Conservation (phyloP, 2,329 filamentous ascomycete species). For the Venturia nashicola region DNA sequence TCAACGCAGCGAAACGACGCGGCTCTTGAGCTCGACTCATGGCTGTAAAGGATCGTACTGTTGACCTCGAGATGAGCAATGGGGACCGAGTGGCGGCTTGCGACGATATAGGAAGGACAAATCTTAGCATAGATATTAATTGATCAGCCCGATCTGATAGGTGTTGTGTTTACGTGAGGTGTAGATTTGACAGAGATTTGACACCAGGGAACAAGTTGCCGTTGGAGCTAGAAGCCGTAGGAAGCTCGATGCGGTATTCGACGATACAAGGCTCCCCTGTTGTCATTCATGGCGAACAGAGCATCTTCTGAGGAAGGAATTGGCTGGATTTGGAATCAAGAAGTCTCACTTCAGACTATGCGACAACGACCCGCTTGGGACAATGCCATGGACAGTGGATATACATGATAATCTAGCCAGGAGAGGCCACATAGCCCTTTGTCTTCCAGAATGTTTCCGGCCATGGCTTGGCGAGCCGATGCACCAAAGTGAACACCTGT, state of each 20-base stretch:
- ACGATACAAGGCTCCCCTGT: neutral
- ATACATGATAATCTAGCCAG: neutral
- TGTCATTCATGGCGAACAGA: neutral
- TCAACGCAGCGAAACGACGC: conserved; percentile 39
- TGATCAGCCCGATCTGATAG: neutral
- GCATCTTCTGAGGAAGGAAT: neutral
- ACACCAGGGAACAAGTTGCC: neutral
- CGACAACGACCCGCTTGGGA: neutral
- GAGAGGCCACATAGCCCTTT: neutral
- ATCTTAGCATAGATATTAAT: neutral
- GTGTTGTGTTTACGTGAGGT: neutral
- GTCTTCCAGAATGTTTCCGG: neutral
- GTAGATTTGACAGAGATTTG: neutral
- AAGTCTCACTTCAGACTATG: neutral
- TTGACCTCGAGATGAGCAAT: neutral
- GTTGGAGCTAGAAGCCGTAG: neutral
- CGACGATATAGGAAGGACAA: neutral
- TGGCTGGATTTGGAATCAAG: neutral
- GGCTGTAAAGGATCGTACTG: neutral
- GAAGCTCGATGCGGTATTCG: neutral
- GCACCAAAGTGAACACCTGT: neutral
- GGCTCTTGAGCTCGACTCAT: conserved; percentile 12
- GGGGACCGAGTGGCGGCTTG: neutral
- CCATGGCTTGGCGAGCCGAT: neutral
- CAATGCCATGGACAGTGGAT: neutral